phyloP scores from a whole-genome alignment of 805 yeast genomes.

The Wickerhamiella occidentalis region DNA sequence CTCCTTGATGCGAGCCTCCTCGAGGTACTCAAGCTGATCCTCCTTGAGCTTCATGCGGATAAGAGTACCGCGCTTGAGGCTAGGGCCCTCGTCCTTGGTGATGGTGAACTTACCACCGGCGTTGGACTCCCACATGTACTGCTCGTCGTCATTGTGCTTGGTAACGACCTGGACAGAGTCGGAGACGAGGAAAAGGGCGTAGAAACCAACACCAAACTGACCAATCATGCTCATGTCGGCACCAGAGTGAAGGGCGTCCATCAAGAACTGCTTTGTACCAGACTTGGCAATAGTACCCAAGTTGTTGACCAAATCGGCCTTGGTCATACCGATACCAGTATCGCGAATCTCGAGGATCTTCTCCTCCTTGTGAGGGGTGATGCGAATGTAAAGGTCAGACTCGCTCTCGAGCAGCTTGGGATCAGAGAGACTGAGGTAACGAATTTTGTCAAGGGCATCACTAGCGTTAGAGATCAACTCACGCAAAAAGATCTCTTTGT shows the following conservation, averaged over 20 bases:
- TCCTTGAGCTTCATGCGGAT: constrained; percentile 95
- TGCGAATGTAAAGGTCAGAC: constrained; percentile 93
- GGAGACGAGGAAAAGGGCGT: constrained; percentile 97
- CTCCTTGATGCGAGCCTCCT: constrained; percentile 98
- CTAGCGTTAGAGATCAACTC: constrained; percentile 98
- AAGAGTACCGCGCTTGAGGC: constrained; percentile 86
- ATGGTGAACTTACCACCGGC: constrained; percentile 99
- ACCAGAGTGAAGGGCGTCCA: constrained; percentile 94
- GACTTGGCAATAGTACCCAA: constrained; percentile 99
- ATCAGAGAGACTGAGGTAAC: constrained; percentile 91
- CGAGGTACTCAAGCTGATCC: constrained; percentile 96
- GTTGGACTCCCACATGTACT: constrained; percentile 98
- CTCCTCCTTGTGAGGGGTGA: constrained; percentile 91
- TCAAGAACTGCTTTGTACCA: constrained; percentile 91
- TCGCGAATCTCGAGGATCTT: constrained; percentile 95
- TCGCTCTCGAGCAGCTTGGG: constrained; percentile 86
- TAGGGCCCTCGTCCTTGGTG: constrained; percentile 73
- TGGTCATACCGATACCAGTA: constrained; percentile 99
- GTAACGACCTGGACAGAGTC: constrained; percentile 97
- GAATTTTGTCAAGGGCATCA: constrained; percentile 96
- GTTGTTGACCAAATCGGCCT: constrained; percentile 96
- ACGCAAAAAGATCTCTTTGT: constrained; percentile 98
- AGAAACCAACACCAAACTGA: constrained; percentile 99
- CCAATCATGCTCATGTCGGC: constrained; percentile 99
- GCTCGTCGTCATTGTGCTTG: constrained; percentile 97